Conservation (phyloP, 2,329 filamentous ascomycete genomes). For the Onygenales sp. region DNA sequence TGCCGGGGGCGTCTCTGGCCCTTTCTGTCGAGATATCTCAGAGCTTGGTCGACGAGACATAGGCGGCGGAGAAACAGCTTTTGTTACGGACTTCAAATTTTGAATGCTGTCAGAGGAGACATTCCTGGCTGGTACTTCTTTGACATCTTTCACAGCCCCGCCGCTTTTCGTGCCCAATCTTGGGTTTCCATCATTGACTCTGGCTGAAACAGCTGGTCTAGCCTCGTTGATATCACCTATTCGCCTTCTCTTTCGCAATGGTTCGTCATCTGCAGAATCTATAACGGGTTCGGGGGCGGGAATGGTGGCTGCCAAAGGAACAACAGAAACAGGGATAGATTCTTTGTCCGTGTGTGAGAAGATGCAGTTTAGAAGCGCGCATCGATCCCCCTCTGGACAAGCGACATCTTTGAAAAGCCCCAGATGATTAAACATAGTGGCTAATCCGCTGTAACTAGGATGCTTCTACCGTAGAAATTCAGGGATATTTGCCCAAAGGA, state of each 20-base stretch:
- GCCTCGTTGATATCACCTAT: constrained; percentile 1
- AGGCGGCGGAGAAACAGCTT: constrained; percentile 23
- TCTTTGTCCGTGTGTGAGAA: constrained; percentile 41
- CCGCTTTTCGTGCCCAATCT: background rate
- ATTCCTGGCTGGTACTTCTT: constrained; percentile 5
- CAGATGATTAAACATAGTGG: constrained; percentile 46
- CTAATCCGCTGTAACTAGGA: background rate
- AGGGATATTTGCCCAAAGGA: background rate
- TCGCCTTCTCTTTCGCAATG: constrained; percentile 23
- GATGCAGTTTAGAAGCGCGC: constrained; percentile 47
- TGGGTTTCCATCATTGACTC: background rate
- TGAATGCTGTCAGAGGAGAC: constrained; percentile 7
- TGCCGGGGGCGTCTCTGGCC: background rate
- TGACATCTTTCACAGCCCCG: background rate
- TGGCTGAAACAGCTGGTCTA: background rate
- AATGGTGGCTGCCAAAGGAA: background rate
- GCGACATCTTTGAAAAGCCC: constrained; percentile 44
- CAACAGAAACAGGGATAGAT: constrained; percentile 8
- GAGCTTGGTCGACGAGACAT: constrained; percentile 7
- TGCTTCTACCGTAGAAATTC: background rate
- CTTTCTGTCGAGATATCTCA: background rate
- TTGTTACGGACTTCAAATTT: constrained; percentile 16
- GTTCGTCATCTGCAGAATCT: constrained; percentile 9
- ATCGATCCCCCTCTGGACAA: constrained; percentile 44
- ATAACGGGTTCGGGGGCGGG: background rate